Evolutionary conservation across 164 flowering plant species (phyloP).

Genomic region (Akebia trifoliata): DNA sequence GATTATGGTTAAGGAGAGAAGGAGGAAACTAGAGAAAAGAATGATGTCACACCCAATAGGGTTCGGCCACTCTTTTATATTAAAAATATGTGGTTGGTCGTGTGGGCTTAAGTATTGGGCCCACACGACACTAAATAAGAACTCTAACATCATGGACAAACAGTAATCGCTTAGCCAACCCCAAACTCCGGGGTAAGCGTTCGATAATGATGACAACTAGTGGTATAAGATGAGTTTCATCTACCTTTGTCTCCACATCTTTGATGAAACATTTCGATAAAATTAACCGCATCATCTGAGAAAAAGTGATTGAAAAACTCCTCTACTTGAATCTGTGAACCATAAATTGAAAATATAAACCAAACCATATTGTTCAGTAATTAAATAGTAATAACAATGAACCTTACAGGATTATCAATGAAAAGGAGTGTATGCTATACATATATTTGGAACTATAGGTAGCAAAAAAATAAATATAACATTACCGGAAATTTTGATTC

Average conservation of each 20-base stretch:
- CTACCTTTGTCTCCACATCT: conserved; percentile 93
- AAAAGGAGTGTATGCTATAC: not conserved
- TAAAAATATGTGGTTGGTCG: too few relatives aligned
- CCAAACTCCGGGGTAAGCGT: too few relatives aligned
- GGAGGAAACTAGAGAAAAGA: too few relatives aligned
- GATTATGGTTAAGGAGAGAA: too few relatives aligned
- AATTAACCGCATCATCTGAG: conserved; percentile 58
- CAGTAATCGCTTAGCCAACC: too few relatives aligned
- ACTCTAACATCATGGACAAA: too few relatives aligned
- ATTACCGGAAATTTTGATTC: conserved; percentile 80
- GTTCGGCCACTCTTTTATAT: too few relatives aligned
- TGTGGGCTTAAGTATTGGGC: too few relatives aligned
- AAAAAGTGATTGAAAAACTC: conserved; percentile 70
- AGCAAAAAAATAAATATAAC: conserved; percentile 7
- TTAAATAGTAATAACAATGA: not conserved
- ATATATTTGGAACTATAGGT: not conserved
- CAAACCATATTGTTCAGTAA: not conserved
- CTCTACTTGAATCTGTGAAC: conserved; percentile 63
- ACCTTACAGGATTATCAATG: not conserved
- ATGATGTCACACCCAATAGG: too few relatives aligned
- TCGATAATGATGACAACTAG: too few relatives aligned
- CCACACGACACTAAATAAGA: too few relatives aligned
- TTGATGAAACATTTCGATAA: conserved; percentile 64
- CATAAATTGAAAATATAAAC: conserved; percentile 7
- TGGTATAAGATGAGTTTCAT: not conserved